Conservation (phyloP, 345 rosid genomes). For the Populus simonii region DNA sequence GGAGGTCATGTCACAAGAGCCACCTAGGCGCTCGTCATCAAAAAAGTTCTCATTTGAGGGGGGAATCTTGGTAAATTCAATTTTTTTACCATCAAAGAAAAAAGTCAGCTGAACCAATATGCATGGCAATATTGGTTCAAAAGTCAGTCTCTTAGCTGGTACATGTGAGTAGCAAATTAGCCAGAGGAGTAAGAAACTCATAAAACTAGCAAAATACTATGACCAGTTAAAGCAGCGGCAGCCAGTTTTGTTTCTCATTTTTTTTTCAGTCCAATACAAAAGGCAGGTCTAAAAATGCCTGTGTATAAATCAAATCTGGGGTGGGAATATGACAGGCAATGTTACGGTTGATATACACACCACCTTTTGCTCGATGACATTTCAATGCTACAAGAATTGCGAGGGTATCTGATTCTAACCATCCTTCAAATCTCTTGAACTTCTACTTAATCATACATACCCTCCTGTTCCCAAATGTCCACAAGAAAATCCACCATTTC, state of each 20-base stretch:
- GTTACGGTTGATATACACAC: constrained; percentile 16
- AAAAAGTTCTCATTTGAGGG: no score
- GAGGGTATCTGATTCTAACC: constrained; percentile 16
- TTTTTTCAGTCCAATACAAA: neutral
- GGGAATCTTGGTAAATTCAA: no score
- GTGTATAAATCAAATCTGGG: constrained; percentile 1
- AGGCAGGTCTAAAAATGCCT: constrained; percentile 3
- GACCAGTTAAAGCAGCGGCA: constrained; percentile 9
- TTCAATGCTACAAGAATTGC: constrained; percentile 11
- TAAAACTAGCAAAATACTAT: neutral
- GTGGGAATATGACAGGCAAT: constrained; percentile 14
- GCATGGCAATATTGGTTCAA: neutral
- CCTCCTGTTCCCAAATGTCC: constrained; percentile 91
- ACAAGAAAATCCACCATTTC: constrained; percentile 96
- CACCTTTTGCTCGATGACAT: neutral
- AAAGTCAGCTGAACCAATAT: no score
- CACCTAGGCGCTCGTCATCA: no score
- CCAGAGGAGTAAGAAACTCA: neutral
- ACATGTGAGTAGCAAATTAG: neutral
- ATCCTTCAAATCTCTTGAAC: constrained; percentile 18
- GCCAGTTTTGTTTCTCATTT: neutral
- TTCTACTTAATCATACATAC: constrained; percentile 62
- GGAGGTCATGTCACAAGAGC: no score
- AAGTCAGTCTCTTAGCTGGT: no score
- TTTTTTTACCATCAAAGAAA: no score